Evolutionary conservation across 148 eudicot genomes (phyloP), one percentile per base, ranked within the genome.

Genomic region (Chenopodium formosanum): DNA sequence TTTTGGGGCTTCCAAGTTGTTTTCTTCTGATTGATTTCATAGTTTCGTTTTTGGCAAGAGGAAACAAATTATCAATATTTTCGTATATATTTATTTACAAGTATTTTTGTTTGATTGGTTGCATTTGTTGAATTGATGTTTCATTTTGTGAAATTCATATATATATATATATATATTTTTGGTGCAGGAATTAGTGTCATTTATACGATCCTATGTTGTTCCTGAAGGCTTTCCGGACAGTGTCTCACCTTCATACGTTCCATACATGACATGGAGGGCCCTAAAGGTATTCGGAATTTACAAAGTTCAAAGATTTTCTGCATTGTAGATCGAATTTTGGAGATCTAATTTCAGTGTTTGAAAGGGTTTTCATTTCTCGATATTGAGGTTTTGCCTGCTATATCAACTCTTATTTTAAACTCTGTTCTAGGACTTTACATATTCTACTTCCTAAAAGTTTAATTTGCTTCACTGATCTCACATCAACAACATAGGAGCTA

Each of bases 201-300:
- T 96, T 80, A 83, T 96, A 82, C 90, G 99, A 82, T 94, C 99
- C 32, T 96, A 96, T 81, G 95, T 96, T 37, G 99, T 96, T 52
- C 99, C 99, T 72, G 99, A 96, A 89, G 98, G 99, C 80, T 96
- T 94, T 78, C 99, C 99, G 3, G 98, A 92, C 81, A 96, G 97
- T 75, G 99, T 96, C 75, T 82, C 90, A 46, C 88, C 98, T 72
- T 89, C 99, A 66, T 96, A 96, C 75, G 99, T 96, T 80, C 99
- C 99, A 27, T 96, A 96, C 90, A 96, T 96, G 99, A 89, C 97
- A 56, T 96, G 99, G 98, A 92, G 99, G 86, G 99, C 99, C 70
- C 74, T 96, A 60, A 96, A 96, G 97, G 99, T 96, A 92, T 58
- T 83, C 2, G 2, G 2, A 29, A 78, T 25, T 1, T 29, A 46